These are phyloP conservation scores for Verticillium albo-atrum DNA, from an alignment of 2,329 filamentous ascomycete species.

Conservation along the genomic window DNA sequence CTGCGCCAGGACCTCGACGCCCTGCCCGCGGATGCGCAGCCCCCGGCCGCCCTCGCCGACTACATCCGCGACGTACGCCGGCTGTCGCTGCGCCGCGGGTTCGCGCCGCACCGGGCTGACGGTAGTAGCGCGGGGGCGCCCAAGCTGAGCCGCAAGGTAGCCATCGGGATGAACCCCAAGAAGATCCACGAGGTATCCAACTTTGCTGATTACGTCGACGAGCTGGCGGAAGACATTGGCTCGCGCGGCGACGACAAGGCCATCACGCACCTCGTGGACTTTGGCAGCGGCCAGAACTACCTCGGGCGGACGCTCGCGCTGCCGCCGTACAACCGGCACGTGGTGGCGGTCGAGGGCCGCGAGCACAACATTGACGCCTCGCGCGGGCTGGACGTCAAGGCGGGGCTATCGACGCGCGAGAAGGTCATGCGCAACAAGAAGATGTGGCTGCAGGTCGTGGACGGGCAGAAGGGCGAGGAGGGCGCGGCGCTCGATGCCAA, in stretches of 20 bases:
- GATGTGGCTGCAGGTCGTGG: constrained; percentile 54
- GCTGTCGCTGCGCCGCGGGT: constrained; percentile 62
- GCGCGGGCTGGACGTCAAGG: constrained; percentile 76
- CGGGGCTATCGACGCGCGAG: constrained; percentile 69
- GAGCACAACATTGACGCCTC: constrained; percentile 84
- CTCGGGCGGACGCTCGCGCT: constrained; percentile 83
- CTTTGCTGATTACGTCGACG: constrained; percentile 80
- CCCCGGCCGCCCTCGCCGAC: constrained; percentile 56
- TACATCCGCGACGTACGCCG: constrained; percentile 71
- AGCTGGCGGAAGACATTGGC: constrained; percentile 54
- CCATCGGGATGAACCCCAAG: constrained; percentile 92
- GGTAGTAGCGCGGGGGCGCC: constrained; percentile 33
- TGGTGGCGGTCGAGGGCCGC: constrained; percentile 86
- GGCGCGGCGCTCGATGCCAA: constrained; percentile 32
- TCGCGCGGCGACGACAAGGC: constrained; percentile 43
- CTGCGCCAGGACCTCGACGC: constrained; percentile 68
- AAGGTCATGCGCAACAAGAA: constrained; percentile 81
- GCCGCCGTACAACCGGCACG: constrained; percentile 77
- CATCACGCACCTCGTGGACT: constrained; percentile 88
- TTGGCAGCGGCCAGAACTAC: constrained; percentile 96
- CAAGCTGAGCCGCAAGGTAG: constrained; percentile 64
- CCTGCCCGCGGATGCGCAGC: constrained; percentile 21
- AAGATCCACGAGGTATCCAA: constrained; percentile 91
- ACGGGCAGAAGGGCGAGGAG: constrained; percentile 32
- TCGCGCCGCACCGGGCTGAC: constrained; percentile 38